These are phyloP conservation scores for Coffea eugenioides DNA, from an alignment of 257 asterid genomes.

Conservation along the genomic window DNA sequence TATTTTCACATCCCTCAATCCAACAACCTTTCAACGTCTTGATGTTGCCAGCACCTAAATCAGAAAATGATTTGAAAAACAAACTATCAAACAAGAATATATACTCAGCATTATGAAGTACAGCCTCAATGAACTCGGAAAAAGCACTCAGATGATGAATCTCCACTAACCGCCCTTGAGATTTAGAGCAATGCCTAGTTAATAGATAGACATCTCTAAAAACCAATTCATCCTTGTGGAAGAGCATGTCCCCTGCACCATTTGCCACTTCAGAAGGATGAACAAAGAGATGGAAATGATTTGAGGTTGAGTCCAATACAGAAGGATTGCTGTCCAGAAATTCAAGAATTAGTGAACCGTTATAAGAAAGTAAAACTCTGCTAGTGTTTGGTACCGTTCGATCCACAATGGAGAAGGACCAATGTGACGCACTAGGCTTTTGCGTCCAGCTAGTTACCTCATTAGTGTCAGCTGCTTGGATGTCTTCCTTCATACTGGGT, in stretches of 20 bases:
- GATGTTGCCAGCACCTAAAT: no score
- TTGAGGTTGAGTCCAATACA: neutral
- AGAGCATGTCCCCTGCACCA: neutral
- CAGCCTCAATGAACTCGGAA: no score
- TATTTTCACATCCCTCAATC: no score
- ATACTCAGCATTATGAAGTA: no score
- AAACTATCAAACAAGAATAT: no score
- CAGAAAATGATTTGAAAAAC: no score
- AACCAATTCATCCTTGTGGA: neutral
- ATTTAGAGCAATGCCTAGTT: neutral
- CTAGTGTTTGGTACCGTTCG: neutral
- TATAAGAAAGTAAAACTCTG: neutral
- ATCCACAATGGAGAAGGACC: neutral
- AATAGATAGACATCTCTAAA: neutral
- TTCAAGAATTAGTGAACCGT: slow-evolving; percentile 4
- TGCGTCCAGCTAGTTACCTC: neutral
- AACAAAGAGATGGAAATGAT: neutral
- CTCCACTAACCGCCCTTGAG: no score
- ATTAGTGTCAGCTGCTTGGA: neutral
- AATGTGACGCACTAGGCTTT: no score
- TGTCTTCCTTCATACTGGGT: neutral
- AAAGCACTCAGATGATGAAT: no score
- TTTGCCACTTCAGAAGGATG: neutral
- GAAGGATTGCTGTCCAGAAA: neutral
- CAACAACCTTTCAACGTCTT: no score